Conservation (phyloP, 768 basidiomycete genomes). For the Agrocybe chaxingu region DNA sequence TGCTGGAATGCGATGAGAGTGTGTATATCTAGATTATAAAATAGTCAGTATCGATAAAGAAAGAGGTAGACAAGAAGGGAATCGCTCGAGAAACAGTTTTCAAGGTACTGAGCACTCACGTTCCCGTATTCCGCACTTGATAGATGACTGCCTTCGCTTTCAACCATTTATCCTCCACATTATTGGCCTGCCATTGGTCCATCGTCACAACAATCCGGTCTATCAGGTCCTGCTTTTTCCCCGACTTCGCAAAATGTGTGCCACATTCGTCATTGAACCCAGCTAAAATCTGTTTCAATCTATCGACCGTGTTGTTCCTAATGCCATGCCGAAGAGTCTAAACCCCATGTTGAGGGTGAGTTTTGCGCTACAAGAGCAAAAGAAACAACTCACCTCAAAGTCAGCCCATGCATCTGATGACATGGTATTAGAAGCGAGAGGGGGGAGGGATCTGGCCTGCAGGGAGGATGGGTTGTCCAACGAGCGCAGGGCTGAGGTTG, state of each 20-base stretch:
- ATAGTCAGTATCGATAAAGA: neutral
- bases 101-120: conserved; percentile 45
- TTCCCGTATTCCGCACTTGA: conserved; percentile 62
- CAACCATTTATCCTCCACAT: conserved; percentile 62
- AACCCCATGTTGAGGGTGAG: conserved; percentile 7
- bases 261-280: conserved; percentile 79
- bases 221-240: conserved; percentile 86
- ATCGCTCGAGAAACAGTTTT: conserved; percentile 1
- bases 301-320: conserved; percentile 80
- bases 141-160: conserved; percentile 65
- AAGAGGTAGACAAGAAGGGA: conserved; percentile 1
- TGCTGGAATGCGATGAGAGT: conserved; percentile 13
- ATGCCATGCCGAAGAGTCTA: conserved; percentile 71
- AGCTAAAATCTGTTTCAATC: conserved; percentile 75
- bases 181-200: conserved; percentile 55
- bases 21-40: conserved; percentile 17
- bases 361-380: conserved; percentile 8
- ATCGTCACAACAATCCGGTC: conserved; percentile 64
- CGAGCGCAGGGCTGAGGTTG: conserved; percentile 5
- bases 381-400: conserved; percentile 56
- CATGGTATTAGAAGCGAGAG: conserved; percentile 35
- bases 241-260: conserved; percentile 65
- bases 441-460: neutral
- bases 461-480: neutral
- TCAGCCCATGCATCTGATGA: conserved; percentile 58